Evolutionary conservation across 768 basidiomycete species (phyloP).

Genomic region (Russula foetens): DNA sequence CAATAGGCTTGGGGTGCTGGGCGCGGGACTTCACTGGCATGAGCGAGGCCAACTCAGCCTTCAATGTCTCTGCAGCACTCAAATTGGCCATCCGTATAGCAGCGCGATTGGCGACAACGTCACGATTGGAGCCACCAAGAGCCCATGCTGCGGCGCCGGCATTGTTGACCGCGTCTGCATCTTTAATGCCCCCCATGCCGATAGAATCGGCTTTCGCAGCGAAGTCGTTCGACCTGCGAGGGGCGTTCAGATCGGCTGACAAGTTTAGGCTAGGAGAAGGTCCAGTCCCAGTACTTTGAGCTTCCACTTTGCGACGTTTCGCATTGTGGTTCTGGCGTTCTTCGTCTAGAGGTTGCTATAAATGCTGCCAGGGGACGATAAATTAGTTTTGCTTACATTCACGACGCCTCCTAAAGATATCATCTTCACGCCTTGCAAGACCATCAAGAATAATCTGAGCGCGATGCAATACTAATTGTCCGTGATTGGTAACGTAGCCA

Average conservation of each 20-base stretch:
- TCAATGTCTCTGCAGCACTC: conserved; percentile 90
- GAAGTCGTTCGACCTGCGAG: conserved; percentile 44
- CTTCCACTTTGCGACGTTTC: conserved; percentile 76
- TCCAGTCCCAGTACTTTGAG: conserved; percentile 30
- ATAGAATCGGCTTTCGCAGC: conserved; percentile 72
- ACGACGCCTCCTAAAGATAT: conserved; percentile 86
- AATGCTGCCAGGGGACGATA: not conserved
- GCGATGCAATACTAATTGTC: conserved; percentile 74
- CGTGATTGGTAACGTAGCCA: conserved; percentile 93
- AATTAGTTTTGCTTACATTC: conserved; percentile 50
- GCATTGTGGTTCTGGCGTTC: conserved; percentile 88
- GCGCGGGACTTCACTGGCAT: conserved; percentile 31
- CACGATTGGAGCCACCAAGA: conserved; percentile 78
- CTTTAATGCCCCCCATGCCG: conserved; percentile 59
- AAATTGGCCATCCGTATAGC: conserved; percentile 94
- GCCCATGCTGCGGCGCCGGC: conserved; percentile 59
- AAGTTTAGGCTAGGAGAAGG: conserved; percentile 44
- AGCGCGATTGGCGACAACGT: conserved; percentile 82
- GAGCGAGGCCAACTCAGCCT: conserved; percentile 72
- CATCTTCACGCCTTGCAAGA: conserved; percentile 89
- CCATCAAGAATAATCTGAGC: conserved; percentile 95
- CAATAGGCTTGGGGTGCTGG: conserved; percentile 21
- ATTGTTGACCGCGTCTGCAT: conserved; percentile 48
- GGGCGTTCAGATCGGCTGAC: conserved; percentile 39
- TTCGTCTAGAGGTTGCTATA: conserved; percentile 51